Conservation (phyloP, 139 green algal species). For the Volvox reticuliferus region DNA sequence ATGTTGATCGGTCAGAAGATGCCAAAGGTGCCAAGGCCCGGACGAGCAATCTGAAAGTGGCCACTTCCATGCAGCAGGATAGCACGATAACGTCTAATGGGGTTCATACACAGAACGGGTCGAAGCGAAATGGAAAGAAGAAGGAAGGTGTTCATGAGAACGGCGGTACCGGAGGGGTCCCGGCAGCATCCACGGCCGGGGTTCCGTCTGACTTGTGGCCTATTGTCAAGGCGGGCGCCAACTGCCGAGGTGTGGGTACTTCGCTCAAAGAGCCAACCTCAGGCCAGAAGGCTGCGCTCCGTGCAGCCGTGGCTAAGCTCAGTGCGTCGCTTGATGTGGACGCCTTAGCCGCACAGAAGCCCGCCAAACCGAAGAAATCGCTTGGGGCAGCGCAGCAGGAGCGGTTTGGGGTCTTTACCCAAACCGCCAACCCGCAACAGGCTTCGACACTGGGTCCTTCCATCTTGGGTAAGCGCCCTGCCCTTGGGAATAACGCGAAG, state of each 20-base stretch:
- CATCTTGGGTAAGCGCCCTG: constrained; percentile 21
- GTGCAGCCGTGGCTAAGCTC: background rate
- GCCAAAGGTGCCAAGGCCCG: background rate
- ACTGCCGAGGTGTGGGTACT: background rate
- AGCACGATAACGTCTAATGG: background rate
- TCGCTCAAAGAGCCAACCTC: constrained; percentile 31
- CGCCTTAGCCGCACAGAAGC: background rate
- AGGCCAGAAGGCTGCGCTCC: constrained; percentile 35
- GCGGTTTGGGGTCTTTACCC: background rate
- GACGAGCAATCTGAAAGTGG: constrained; percentile 16
- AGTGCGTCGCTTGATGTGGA: background rate
- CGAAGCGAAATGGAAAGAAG: background rate
- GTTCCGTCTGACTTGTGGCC: background rate
- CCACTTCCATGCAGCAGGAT: background rate
- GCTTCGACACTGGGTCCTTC: background rate
- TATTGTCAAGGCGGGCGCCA: background rate
- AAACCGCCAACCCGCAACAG: background rate
- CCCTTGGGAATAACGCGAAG: background rate
- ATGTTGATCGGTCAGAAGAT: background rate
- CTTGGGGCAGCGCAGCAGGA: background rate
- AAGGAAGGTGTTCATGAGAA: background rate
- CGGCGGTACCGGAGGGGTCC: background rate
- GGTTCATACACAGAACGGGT: no score
- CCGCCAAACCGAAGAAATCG: background rate
- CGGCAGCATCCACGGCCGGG: background rate